Base-by-base conservation (phyloP, 495 filamentous ascomycete genomes). In the Choiromyces venosus region DNA sequence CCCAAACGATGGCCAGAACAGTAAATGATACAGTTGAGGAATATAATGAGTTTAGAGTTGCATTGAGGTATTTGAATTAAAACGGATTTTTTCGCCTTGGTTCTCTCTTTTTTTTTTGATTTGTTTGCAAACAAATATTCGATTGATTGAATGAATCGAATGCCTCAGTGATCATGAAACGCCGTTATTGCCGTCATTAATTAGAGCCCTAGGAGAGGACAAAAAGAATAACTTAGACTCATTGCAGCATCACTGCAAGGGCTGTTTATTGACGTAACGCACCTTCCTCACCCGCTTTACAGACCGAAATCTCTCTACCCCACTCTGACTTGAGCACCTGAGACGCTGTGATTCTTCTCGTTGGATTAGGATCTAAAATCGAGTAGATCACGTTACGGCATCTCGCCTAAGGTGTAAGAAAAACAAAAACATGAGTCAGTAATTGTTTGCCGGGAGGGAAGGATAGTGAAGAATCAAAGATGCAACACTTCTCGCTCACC, bases 321-420 rank as follows among this genome's bases (percentile, higher is more conserved):
- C 96, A 99, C 84, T 99, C 96, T 33, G 95, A 97, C 82, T 96
- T 96, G 76, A 99, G 88, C 64, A 98, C 93, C 83, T 98, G 95
- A 10, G 93, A 93, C 72, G 95, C 93, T 64, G 93, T 97, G 83
- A 98, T 95, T 79, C 95, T 92, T 75, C 95, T 91, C 64, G 87
- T 87, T 37, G 91, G 89, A 81, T 98, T 97, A n/a, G 96, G 95
- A 81, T 98, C 95, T 25, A 99, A 86, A 74, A 98, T 97, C 33
- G 93, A 97, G 83, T 99, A 99, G 81, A 99, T 97, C 77, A 99
- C 95, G 79, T 99, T 98, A 35, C 96, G 91, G 83, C 95, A 98
- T 78, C 94, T 93, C 80, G 93, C 93, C 95, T 99, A 81, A 72
- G 25, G 14, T 33, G 25, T 7, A 16, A 14, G 52, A 61, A 29